Conservation (phyloP, 495 filamentous ascomycete species). For the Tetracladium marchalianum region DNA sequence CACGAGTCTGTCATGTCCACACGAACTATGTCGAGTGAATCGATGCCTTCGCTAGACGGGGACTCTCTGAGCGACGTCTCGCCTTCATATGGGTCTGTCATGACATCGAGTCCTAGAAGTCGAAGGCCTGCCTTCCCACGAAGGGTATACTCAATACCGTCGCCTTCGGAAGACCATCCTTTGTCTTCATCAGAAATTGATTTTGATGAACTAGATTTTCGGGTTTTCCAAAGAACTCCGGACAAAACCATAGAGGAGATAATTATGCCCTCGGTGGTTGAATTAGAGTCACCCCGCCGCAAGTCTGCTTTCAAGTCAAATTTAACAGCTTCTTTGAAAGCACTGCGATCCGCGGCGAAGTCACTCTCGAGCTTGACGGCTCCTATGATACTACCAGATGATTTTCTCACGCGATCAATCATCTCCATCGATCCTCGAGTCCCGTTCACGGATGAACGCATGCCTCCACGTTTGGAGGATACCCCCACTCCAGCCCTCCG, state of each 20-base stretch:
- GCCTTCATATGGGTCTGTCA: constrained; percentile 17
- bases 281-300: constrained; percentile 24
- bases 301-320: constrained; percentile 79
- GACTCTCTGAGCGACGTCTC: constrained; percentile 28
- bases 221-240: constrained; percentile 27
- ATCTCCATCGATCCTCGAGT: constrained; percentile 60
- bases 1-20: constrained; percentile 28
- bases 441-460: constrained; percentile 78
- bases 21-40: constrained; percentile 48
- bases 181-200: constrained; percentile 28
- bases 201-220: constrained; percentile 34
- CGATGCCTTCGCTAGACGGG: constrained; percentile 50
- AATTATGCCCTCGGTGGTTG: constrained; percentile 20
- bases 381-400: constrained; percentile 69
- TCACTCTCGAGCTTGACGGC: constrained; percentile 70
- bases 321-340: constrained; percentile 81
- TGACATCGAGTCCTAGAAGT: constrained; percentile 17
- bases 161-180: constrained; percentile 30
- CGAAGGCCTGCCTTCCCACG: constrained; percentile 23
- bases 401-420: constrained; percentile 80
- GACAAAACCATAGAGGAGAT: constrained; percentile 28
- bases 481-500: constrained; percentile 79
- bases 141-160: constrained; percentile 21
- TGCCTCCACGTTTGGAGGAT: constrained; percentile 65
- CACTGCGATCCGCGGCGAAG: constrained; percentile 74